phyloP scores from a whole-genome alignment of 2,329 filamentous ascomycete genomes.

The Lasiodiplodia sp. region DNA sequence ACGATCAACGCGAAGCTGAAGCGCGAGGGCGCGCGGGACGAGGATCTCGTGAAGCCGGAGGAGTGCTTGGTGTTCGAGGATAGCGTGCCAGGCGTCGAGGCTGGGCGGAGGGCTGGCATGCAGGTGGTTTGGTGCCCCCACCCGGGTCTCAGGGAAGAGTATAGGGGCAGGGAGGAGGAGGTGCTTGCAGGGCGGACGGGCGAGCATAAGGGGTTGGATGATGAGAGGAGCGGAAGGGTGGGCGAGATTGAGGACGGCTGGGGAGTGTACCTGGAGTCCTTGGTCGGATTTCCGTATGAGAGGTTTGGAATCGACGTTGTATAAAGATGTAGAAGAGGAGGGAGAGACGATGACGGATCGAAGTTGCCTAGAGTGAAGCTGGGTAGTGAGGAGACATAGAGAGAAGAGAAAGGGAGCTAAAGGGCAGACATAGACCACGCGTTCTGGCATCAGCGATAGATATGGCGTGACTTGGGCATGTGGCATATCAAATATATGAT shows the following conservation, averaged over 20 bases:
- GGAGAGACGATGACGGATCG: background rate
- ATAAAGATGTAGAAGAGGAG: background rate
- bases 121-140: slow-evolving; percentile 93
- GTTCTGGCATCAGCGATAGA: background rate
- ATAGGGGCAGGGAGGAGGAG: slow-evolving; percentile 75
- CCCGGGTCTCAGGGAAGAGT: slow-evolving; percentile 77
- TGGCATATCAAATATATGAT: background rate
- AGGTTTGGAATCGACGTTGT: slow-evolving; percentile 61
- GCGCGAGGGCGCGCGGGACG: slow-evolving; percentile 59
- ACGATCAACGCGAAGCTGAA: slow-evolving; percentile 79
- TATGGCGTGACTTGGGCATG: background rate
- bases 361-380: background rate
- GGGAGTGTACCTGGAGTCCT: slow-evolving; percentile 58
- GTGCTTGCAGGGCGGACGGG: slow-evolving; percentile 85
- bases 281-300: slow-evolving; percentile 68
- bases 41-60: slow-evolving; percentile 72
- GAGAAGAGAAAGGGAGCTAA: background rate
- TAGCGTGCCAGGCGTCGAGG: slow-evolving; percentile 89
- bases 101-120: slow-evolving; percentile 91
- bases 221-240: slow-evolving; percentile 53
- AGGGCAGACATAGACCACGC: background rate
- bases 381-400: background rate
- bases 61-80: slow-evolving; percentile 98
- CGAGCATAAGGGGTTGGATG: slow-evolving; percentile 66
- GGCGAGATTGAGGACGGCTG: slow-evolving; percentile 68